Conservation (phyloP, 352 stramenopile species). For the Phytophthora hibernalis region DNA sequence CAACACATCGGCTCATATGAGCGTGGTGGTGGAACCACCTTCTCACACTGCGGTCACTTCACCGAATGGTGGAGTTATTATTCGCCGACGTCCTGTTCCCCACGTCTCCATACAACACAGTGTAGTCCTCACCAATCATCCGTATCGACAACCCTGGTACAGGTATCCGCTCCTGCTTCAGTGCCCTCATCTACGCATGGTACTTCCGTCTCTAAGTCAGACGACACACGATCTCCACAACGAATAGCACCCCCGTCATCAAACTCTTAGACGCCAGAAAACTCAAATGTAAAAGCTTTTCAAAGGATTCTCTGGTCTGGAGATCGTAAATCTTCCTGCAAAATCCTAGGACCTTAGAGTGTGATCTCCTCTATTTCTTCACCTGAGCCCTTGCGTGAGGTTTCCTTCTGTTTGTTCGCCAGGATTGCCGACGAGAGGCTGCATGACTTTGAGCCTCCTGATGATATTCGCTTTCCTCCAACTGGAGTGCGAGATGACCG, state of each 20-base stretch:
- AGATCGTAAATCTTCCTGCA: background rate
- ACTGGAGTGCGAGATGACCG: slow-evolving; percentile 11
- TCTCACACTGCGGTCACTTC: slow-evolving; percentile 25
- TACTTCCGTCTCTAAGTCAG: slow-evolving; percentile 23
- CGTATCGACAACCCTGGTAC: slow-evolving; percentile 6
- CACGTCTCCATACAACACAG: slow-evolving; percentile 7
- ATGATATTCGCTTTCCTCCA: slow-evolving; percentile 14
- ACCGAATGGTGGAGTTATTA: slow-evolving; percentile 30
- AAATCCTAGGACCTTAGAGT: slow-evolving; percentile 19
- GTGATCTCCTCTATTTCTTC: slow-evolving; percentile 63
- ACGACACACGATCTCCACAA: slow-evolving; percentile 39
- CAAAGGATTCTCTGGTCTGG: background rate
- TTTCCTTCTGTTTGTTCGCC: slow-evolving; percentile 45
- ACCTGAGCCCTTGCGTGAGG: slow-evolving; percentile 19
- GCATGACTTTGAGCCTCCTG: slow-evolving; percentile 14
- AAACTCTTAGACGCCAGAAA: slow-evolving; percentile 24
- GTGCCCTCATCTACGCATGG: background rate
- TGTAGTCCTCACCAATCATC: slow-evolving; percentile 19
- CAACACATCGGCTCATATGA: slow-evolving; percentile 8
- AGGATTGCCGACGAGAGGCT: slow-evolving; percentile 46
- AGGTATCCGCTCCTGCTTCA: background rate
- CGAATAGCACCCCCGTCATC: slow-evolving; percentile 9
- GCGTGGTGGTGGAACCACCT: slow-evolving; percentile 4
- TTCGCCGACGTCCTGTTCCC: slow-evolving; percentile 25
- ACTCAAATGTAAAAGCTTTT: slow-evolving; percentile 7